Conservation (phyloP, 768 basidiomycete genomes). For the Aureoboletus auriporus region DNA sequence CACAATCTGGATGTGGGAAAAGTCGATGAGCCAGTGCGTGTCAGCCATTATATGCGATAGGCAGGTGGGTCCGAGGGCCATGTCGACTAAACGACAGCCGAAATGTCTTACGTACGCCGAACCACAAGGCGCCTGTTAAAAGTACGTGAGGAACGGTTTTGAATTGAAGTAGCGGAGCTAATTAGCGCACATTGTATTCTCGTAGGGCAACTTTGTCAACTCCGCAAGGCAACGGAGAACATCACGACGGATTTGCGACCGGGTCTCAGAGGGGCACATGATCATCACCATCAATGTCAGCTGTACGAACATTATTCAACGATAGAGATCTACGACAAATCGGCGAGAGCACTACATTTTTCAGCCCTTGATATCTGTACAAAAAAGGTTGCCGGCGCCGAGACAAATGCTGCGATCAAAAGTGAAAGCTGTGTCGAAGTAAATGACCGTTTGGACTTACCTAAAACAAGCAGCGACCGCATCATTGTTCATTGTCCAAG, state of each 20-base stretch:
- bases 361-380: conserved; percentile 18
- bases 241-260: conserved; percentile 20
- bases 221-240: conserved; percentile 13
- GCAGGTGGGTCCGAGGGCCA: conserved; percentile 36
- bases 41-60: conserved; percentile 28
- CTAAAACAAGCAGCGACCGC: conserved; percentile 18
- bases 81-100: conserved; percentile 36
- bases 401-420: conserved; percentile 18
- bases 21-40: conserved; percentile 24
- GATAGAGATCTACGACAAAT: conserved; percentile 26
- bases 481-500: conserved; percentile 24
- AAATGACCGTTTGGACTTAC: conserved; percentile 19
- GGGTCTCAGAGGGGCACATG: conserved; percentile 25
- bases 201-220: conserved; percentile 24
- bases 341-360: conserved; percentile 20
- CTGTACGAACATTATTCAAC: conserved; percentile 22
- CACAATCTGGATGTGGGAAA: conserved; percentile 32
- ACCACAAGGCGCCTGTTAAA: conserved; percentile 33
- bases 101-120: conserved; percentile 32
- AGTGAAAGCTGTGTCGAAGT: conserved; percentile 13
- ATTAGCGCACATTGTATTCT: conserved; percentile 32
- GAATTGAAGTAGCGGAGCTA: conserved; percentile 28
- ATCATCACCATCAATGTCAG: conserved; percentile 11
- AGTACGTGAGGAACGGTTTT: conserved; percentile 24
- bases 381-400: conserved; percentile 13